These are phyloP conservation scores for Allium sativum DNA, from an alignment of 106 monocot species.

Conservation along the genomic window DNA sequence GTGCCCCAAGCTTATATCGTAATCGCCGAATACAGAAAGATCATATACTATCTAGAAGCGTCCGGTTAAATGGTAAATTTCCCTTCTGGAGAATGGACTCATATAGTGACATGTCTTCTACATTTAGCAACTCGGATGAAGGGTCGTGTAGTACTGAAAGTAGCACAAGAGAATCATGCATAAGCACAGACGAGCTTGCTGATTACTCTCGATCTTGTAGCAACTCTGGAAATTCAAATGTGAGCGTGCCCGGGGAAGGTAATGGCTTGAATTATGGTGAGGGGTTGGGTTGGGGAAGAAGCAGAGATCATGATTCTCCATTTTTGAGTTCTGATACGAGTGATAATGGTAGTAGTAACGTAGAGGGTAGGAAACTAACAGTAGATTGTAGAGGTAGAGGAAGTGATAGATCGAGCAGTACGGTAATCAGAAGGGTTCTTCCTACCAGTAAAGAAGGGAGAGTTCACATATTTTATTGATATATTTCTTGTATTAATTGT, in stretches of 20 bases:
- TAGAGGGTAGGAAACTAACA: slow-evolving; percentile 18
- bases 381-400: slow-evolving; percentile 17
- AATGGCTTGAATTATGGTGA: too few relatives aligned
- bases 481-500: neutral
- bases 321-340: slow-evolving; percentile 29
- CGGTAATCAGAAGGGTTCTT: slow-evolving; percentile 7
- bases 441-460: slow-evolving; percentile 9
- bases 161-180: slow-evolving; percentile 43
- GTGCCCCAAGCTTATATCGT: slow-evolving; percentile 32
- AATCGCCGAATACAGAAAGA: neutral
- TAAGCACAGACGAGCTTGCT: slow-evolving; percentile 28
- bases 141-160: slow-evolving; percentile 48
- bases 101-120: slow-evolving; percentile 28
- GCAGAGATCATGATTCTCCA: slow-evolving; percentile 3
- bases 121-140: slow-evolving; percentile 39
- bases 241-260: slow-evolving; percentile 9
- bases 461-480: slow-evolving; percentile 13
- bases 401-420: neutral
- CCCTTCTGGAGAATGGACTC: slow-evolving; percentile 14
- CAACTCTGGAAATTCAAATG: slow-evolving; percentile 12
- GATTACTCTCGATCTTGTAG: slow-evolving; percentile 9
- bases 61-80: neutral
- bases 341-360: too few relatives aligned
- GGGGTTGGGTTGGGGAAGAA: too few relatives aligned
- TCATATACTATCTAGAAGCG: neutral